Conservation (phyloP, 1,284 basidiomycete genomes). For the Ceratobasidium theobromae region DNA sequence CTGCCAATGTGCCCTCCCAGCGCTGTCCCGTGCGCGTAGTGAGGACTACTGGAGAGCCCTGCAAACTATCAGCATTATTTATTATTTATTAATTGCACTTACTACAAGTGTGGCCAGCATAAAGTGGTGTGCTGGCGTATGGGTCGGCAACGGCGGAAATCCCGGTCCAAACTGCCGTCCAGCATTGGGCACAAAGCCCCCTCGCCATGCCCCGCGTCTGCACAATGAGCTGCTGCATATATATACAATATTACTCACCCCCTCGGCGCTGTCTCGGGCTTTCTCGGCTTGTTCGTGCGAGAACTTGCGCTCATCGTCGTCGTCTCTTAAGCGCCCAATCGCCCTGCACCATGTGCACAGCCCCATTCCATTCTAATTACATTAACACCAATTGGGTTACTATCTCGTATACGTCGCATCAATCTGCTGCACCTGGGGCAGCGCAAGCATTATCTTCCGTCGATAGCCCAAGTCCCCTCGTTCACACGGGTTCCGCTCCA, state of each 20-base stretch:
- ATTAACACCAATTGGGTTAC: background rate
- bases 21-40: constrained; percentile 65
- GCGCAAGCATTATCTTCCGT: constrained; percentile 83
- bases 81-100: constrained; percentile 35
- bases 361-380: background rate
- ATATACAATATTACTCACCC: background rate
- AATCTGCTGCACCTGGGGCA: constrained; percentile 90
- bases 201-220: constrained; percentile 29
- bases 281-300: constrained; percentile 9
- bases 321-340: constrained; percentile 9
- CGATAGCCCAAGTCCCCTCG: constrained; percentile 78
- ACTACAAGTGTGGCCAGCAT: constrained; percentile 25
- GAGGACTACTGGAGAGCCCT: constrained; percentile 75
- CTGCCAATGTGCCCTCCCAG: constrained; percentile 67
- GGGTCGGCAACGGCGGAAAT: constrained; percentile 14
- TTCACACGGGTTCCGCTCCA: constrained; percentile 94
- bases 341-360: constrained; percentile 19
- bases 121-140: constrained; percentile 15
- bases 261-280: constrained; percentile 7
- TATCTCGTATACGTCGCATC: constrained; percentile 76
- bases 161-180: constrained; percentile 24
- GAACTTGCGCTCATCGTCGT: constrained; percentile 18
- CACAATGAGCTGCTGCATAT: background rate
- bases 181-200: background rate
- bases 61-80: constrained; percentile 32